These are phyloP conservation scores for Elsinoe ampelina DNA, from an alignment of 2,329 filamentous ascomycete genomes.

Conservation along the genomic window DNA sequence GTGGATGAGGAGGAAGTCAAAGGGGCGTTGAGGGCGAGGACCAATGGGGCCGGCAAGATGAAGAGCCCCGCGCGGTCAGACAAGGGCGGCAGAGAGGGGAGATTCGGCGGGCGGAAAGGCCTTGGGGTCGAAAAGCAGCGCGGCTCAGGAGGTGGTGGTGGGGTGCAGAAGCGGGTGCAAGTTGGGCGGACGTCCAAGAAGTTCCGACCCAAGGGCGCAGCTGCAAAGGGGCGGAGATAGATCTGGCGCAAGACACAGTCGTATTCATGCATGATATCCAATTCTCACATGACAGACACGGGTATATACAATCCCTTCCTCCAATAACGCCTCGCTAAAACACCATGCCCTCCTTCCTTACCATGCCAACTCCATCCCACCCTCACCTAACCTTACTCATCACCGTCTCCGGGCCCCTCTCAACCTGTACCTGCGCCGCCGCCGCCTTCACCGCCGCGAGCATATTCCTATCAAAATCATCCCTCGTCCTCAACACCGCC, in stretches of 20 bases:
- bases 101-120: conserved; percentile 23
- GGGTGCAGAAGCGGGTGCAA: not conserved
- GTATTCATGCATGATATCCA: conserved; percentile 11
- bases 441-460: conserved; percentile 77
- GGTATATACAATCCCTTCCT: conserved; percentile 7
- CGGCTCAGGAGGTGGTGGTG: conserved; percentile 18
- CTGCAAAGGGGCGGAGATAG: not conserved
- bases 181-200: conserved; percentile 6
- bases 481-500: conserved; percentile 71
- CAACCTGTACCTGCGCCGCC: conserved; percentile 76
- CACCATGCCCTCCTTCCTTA: not conserved
- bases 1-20: conserved; percentile 34
- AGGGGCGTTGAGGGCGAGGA: conserved; percentile 25
- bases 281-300: not conserved
- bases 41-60: conserved; percentile 20
- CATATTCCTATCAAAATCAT: conserved; percentile 91
- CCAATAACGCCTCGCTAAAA: conserved; percentile 11
- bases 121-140: conserved; percentile 30
- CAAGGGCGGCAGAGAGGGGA: conserved; percentile 8
- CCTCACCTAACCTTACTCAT: conserved; percentile 79
- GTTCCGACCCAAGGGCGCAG: conserved; percentile 6
- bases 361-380: not conserved
- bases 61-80: not conserved
- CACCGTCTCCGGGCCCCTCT: conserved; percentile 77
- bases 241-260: not conserved